Base-by-base conservation (phyloP, 2,329 filamentous ascomycete genomes). In the Talaromyces sp. region DNA sequence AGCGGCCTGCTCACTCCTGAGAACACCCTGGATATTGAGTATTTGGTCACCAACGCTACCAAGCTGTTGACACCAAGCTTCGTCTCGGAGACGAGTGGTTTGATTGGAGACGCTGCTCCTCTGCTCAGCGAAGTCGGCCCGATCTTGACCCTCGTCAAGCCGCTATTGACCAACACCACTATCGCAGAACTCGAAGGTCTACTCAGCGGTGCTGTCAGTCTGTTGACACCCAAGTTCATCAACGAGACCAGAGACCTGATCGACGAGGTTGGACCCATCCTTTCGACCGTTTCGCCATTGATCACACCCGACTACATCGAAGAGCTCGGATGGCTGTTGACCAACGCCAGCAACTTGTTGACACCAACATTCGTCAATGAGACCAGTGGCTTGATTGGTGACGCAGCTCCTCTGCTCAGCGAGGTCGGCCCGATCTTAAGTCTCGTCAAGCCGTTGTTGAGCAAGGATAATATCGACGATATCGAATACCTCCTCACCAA, bases 281-380 rank as follows among this genome's bases (percentile, higher is more conserved):
- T 74, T 31, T 56, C 65, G 35, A 73, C 72, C 58, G 57, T 60
- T 49, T 41, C 50, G n/a, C 39, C 63, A 9, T 33, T 65, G 27
- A 31, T 65, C 37, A 65, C 63, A n/a, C 57, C 63, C 4, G 8
- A 33, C 19, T 65, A 60, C 37, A 60, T 65, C 31, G 54, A 61
- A 19, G 63, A 66, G 39, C 41, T 66, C 14, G 27, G 35, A 50
- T 66, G 60, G 58, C 24, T 66, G 47, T 57, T 66, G 45, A 62
- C 49, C 16, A 66, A 66, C 35, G 72, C 72, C 59, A 70, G 68
- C 57, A 67, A 68, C 43, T 66, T 74, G 31, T 63, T 74, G 24
- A 73, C 72, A 3, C 62, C 68, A 16, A 66, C 62, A 33, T 73
- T 73, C 49, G 72, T 74, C 49, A 67, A 73, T 37, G 70, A 73